Percentiles rank a stretch among this genome's conserved stretches.
phyloP scores from a whole-genome alignment of 2,329 filamentous ascomycete species.

The Metarhizium sp. region DNA sequence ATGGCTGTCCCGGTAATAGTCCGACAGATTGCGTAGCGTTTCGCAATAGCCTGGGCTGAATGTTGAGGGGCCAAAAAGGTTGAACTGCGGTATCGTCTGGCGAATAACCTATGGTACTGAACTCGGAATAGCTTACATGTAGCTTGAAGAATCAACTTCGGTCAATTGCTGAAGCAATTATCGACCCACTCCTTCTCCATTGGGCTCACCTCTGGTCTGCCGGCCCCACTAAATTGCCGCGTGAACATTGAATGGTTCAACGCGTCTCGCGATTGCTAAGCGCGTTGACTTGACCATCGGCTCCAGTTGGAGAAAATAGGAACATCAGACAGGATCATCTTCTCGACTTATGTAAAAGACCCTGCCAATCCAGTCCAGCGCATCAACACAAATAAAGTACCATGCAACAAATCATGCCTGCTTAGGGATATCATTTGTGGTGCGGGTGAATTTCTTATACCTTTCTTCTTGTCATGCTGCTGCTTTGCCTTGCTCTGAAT shows the following conservation, averaged over 20 bases:
- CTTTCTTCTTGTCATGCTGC: background rate
- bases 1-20: background rate
- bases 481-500: background rate
- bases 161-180: background rate
- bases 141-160: too few species aligned
- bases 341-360: background rate
- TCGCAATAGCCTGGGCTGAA: background rate
- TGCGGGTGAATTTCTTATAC: background rate
- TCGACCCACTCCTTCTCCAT: background rate
- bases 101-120: too few species aligned
- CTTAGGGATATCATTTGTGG: background rate
- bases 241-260: background rate
- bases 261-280: background rate
- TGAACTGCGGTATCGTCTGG: too few species aligned
- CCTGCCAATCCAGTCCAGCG: background rate
- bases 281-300: background rate
- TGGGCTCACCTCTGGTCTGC: background rate
- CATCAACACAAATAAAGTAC: background rate
- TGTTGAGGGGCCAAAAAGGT: background rate
- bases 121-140: too few species aligned
- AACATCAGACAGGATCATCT: background rate
- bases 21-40: background rate
- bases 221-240: conserved; percentile 4
- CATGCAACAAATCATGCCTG: background rate
- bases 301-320: background rate